Percentiles rank a stretch among this genome's conserved stretches.
These are phyloP conservation scores for Phytopythium sindhum DNA, from an alignment of 352 stramenopile species.

Conservation along the genomic window DNA sequence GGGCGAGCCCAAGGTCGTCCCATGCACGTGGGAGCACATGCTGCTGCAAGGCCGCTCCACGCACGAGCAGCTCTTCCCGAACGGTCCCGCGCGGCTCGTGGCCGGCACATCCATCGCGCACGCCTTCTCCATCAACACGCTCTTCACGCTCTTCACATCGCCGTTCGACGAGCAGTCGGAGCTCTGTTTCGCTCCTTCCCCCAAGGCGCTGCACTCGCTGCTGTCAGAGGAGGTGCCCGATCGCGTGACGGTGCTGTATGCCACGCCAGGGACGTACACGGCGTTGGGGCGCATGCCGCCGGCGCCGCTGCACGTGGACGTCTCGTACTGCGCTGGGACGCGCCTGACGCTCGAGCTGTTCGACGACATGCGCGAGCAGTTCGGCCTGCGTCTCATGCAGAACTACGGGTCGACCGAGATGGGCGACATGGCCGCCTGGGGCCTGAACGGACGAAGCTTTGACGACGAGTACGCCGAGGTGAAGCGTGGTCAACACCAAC, in stretches of 20 bases:
- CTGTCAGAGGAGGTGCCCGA: slow-evolving; percentile 31
- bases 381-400: slow-evolving; percentile 71
- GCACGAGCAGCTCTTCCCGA: slow-evolving; percentile 68
- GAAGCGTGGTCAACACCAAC: slow-evolving; percentile 5
- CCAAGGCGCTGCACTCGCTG: slow-evolving; percentile 43
- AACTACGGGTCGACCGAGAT: slow-evolving; percentile 88
- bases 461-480: slow-evolving; percentile 37
- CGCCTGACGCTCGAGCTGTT: slow-evolving; percentile 57
- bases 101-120: slow-evolving; percentile 81
- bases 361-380: slow-evolving; percentile 42
- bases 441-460: slow-evolving; percentile 42
- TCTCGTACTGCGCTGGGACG: slow-evolving; percentile 72
- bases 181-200: slow-evolving; percentile 64
- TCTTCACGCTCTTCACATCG: slow-evolving; percentile 78
- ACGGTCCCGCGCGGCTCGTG: slow-evolving; percentile 55
- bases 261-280: slow-evolving; percentile 78
- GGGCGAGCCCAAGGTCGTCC: slow-evolving; percentile 71
- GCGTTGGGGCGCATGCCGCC: slow-evolving; percentile 49
- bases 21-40: slow-evolving; percentile 75
- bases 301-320: slow-evolving; percentile 51
- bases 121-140: slow-evolving; percentile 82
- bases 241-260: slow-evolving; percentile 62
- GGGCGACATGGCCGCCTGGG: slow-evolving; percentile 73
- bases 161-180: slow-evolving; percentile 56
- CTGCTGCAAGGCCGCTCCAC: slow-evolving; percentile 75